Evolutionary conservation across 495 filamentous ascomycete species (phyloP).

Genomic region (Usnea hakonensis): DNA sequence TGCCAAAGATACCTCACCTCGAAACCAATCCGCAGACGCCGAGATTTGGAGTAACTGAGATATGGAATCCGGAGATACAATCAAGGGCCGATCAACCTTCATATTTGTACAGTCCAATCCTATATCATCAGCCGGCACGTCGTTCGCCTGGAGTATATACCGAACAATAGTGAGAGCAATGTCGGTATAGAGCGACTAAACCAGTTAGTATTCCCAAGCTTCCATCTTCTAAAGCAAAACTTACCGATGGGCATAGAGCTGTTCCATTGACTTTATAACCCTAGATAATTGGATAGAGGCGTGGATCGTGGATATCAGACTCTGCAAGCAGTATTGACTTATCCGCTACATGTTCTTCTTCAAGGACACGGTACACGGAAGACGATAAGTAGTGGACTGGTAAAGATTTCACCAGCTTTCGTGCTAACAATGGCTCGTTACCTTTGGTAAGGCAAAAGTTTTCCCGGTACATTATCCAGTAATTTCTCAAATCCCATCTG

Average conservation of each 20-base stretch:
- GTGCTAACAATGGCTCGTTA: slow-evolving; percentile 42
- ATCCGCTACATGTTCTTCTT: slow-evolving; percentile 47
- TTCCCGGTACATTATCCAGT: slow-evolving; percentile 72
- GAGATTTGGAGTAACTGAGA: no score
- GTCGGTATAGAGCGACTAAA: no score
- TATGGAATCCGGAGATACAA: no score
- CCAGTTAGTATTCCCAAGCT: no score
- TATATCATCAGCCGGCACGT: no score
- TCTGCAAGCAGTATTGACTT: slow-evolving; percentile 53
- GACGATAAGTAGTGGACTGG: slow-evolving; percentile 19
- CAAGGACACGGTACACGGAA: slow-evolving; percentile 43
- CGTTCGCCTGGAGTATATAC: no score
- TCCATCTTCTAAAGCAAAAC: slow-evolving; percentile 43
- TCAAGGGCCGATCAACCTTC: no score
- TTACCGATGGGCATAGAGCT: slow-evolving; percentile 47
- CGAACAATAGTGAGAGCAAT: no score
- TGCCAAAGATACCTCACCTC: no score
- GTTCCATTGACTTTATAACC: slow-evolving; percentile 69
- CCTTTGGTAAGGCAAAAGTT: slow-evolving; percentile 49
- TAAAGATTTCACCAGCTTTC: slow-evolving; percentile 37
- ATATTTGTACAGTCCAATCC: no score
- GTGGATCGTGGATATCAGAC: slow-evolving; percentile 55
- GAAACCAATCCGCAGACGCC: no score
- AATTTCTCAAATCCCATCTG: slow-evolving; percentile 71
- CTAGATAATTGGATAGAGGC: slow-evolving; percentile 52